Evolutionary conservation across 768 basidiomycete genomes (phyloP).

Genomic region (Leucocoprinus birnbaumii): DNA sequence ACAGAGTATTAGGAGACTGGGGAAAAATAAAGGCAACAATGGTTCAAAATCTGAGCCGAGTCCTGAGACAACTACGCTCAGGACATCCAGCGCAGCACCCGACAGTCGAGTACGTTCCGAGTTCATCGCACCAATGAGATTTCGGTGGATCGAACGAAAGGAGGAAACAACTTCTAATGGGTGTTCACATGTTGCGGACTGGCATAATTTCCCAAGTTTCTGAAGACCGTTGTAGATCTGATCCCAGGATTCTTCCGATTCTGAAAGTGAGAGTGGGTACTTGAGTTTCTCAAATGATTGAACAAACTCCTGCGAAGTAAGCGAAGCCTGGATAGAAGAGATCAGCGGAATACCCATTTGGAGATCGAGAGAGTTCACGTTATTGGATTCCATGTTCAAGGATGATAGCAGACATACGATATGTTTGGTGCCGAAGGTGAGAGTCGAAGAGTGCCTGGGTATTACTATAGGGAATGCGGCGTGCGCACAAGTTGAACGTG

Average conservation of each 20-base stretch:
- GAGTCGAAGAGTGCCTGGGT: too few species aligned
- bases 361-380: background rate
- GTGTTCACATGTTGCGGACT: conserved; percentile 51
- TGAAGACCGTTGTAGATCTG: conserved; percentile 49
- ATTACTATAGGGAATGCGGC: too few species aligned
- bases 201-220: conserved; percentile 44
- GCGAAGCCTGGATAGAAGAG: background rate
- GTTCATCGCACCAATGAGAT: conserved; percentile 55
- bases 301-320: conserved; percentile 5
- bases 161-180: conserved; percentile 42
- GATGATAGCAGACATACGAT: too few species aligned
- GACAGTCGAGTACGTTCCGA: conserved; percentile 78
- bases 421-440: background rate
- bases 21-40: conserved; percentile 64
- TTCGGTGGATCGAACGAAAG: conserved; percentile 49
- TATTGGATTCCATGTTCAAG: background rate
- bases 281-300: conserved; percentile 36
- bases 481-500: too few species aligned
- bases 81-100: conserved; percentile 59
- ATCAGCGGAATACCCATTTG: background rate
- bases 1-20: conserved; percentile 64
- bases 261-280: conserved; percentile 39
- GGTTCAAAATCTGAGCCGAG: conserved; percentile 65
- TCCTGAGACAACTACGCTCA: conserved; percentile 49
- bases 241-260: conserved; percentile 84